Base-by-base conservation (phyloP, 202 grass and related monocot species). In the Panicum virgatum region DNA sequence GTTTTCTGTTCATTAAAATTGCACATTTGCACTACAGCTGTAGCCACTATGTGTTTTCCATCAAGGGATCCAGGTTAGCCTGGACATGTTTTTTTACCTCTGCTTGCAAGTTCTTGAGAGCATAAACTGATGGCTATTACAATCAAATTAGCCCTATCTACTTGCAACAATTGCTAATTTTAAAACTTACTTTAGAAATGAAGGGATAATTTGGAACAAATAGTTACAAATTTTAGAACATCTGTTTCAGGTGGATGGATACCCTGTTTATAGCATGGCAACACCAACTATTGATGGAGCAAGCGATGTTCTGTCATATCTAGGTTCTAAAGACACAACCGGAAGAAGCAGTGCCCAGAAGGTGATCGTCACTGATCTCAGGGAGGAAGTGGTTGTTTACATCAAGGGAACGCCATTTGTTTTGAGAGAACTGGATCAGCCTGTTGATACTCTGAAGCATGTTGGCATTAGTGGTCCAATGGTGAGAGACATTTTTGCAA, bases 371-470 rank as follows among this genome's bases (percentile, higher is more conserved):
- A 92, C 78, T 9, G 96, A 98, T 86, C 80, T 98, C 73, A 96
- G 93, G 85, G 90, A 98, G 80, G 91, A 98, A 89, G 92, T 92
- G 77, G 96, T 98, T 82, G 91, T 98, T 82, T 98, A 98, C 77
- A 90, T 96, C 76, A 98, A 96, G 71, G 92, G 87, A 20, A 88
- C 87, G n/a, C 96, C 96, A 40, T 98, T 98, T 90, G 96, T 98
- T 91, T 92, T 98, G 80, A 98, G 96, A 90, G 96, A 98, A 76
- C 54, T 96, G 77, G 96, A 98, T 87, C 92, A 93, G 69, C 92
- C 96, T 87, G 89, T 98, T 79, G 92, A 98, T 92, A 98, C 96
- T 74, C 91, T 96, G 59, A 98, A 98, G 87, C 96, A 98, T 98
- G 96, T 96, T 90, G 96, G 96, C 73, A 98, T 98, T 88, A 96